These are phyloP conservation scores for Phytophthora tubulina DNA, from an alignment of 352 stramenopile genomes.

Conservation along the genomic window DNA sequence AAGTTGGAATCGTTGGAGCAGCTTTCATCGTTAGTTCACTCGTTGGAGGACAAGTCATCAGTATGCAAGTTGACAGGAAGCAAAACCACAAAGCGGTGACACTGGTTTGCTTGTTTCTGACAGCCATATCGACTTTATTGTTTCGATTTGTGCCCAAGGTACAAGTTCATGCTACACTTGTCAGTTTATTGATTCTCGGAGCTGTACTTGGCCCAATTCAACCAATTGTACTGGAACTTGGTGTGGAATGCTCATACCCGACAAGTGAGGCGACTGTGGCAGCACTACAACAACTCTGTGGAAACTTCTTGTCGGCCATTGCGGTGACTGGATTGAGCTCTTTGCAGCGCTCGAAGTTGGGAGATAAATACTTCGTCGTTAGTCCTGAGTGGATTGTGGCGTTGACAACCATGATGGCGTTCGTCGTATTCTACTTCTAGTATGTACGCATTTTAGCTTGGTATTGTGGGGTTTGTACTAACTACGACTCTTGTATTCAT, in stretches of 20 bases:
- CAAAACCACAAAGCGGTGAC: slow-evolving; percentile 62
- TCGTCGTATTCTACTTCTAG: slow-evolving; percentile 63
- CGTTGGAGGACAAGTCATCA: slow-evolving; percentile 69
- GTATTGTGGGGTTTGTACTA: background rate
- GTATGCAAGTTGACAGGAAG: slow-evolving; percentile 60
- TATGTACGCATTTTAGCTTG: slow-evolving; percentile 35
- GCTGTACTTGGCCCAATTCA: slow-evolving; percentile 68
- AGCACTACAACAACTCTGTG: slow-evolving; percentile 75
- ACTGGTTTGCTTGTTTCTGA: slow-evolving; percentile 59
- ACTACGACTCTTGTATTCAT: background rate
- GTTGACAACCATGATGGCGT: slow-evolving; percentile 46
- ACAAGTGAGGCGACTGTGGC: slow-evolving; percentile 80
- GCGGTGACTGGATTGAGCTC: slow-evolving; percentile 59
- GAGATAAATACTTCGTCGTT: slow-evolving; percentile 55
- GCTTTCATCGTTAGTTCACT: slow-evolving; percentile 78
- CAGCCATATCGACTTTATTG: slow-evolving; percentile 36
- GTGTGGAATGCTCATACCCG: slow-evolving; percentile 74
- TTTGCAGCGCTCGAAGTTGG: slow-evolving; percentile 49
- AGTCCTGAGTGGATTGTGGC: slow-evolving; percentile 67
- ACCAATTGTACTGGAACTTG: slow-evolving; percentile 70
- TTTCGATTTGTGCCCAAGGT: slow-evolving; percentile 56
- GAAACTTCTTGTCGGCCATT: slow-evolving; percentile 74
- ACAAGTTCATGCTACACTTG: slow-evolving; percentile 32
- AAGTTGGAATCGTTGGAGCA: slow-evolving; percentile 69
- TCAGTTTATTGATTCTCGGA: slow-evolving; percentile 58